Conservation (phyloP, 78 protist genomes). For the Dictyostelium purpureum region DNA sequence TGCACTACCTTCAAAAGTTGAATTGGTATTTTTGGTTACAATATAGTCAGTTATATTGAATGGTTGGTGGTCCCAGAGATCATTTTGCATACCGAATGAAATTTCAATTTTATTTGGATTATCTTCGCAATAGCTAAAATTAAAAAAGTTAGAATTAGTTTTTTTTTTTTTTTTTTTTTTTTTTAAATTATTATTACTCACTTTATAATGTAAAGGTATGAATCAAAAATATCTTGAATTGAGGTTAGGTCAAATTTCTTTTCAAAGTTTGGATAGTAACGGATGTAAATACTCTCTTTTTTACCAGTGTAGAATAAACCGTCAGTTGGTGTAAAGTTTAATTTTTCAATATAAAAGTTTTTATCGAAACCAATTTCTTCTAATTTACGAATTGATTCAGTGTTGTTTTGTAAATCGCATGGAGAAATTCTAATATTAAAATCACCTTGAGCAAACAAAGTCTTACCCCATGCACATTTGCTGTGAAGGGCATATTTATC, state of each 20-base stretch:
- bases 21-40: neutral
- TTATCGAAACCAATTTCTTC: conserved; percentile 11
- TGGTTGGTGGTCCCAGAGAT: neutral
- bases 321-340: conserved; percentile 1
- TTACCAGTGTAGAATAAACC: conserved; percentile 9
- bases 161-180: neutral
- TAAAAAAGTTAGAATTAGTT: neutral
- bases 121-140: neutral
- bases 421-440: conserved; percentile 5
- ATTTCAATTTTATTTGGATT: conserved; percentile 10
- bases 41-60: neutral
- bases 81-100: conserved; percentile 7
- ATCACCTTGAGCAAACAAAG: neutral
- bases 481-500: conserved; percentile 3
- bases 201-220: conserved; percentile 1
- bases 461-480: neutral
- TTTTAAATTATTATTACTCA: neutral
- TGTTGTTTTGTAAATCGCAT: neutral
- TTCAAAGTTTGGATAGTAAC: conserved; percentile 11
- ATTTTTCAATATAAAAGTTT: conserved; percentile 6
- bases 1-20: conserved; percentile 1
- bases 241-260: conserved; percentile 1
- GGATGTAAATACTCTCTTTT: neutral
- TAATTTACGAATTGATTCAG: neutral
- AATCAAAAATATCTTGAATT: conserved; percentile 17